Percentiles rank a stretch among this genome's conserved stretches.
These are phyloP conservation scores for Hypomontagnella monticulosa DNA, from an alignment of 495 filamentous ascomycete species.

Conservation along the genomic window DNA sequence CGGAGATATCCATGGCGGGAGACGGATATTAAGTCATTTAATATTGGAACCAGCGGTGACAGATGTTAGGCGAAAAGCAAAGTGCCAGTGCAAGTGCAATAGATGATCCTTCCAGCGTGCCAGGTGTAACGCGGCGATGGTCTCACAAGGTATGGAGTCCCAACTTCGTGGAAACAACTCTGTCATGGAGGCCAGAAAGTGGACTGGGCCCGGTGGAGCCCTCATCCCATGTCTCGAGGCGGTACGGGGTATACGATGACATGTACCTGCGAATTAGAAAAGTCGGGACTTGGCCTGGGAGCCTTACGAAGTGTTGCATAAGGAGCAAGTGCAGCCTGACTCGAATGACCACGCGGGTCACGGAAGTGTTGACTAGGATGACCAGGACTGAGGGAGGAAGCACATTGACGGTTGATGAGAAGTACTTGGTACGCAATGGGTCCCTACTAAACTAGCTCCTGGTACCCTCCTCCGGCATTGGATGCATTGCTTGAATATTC, in stretches of 20 bases:
- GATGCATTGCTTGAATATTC: conserved; percentile 28
- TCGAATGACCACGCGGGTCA: conserved; percentile 43
- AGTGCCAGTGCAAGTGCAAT: conserved; percentile 41
- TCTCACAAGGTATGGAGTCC: conserved; percentile 50
- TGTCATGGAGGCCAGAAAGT: conserved; percentile 46
- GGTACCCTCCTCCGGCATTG: conserved; percentile 33
- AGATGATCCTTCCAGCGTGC: conserved; percentile 48
- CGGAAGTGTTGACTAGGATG: conserved; percentile 36
- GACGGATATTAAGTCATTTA: conserved; percentile 52
- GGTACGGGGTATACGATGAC: conserved; percentile 45
- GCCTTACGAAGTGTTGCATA: conserved; percentile 44
- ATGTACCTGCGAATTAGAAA: conserved; percentile 43
- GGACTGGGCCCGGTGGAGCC: conserved; percentile 44
- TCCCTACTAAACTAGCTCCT: conserved; percentile 29
- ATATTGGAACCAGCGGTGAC: conserved; percentile 50
- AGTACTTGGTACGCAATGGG: conserved; percentile 30
- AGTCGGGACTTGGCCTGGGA: conserved; percentile 44
- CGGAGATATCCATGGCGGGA: conserved; percentile 43
- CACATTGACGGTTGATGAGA: conserved; percentile 27
- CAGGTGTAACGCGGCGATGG: conserved; percentile 51
- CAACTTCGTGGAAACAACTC: conserved; percentile 45
- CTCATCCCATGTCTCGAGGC: conserved; percentile 44
- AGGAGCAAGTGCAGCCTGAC: conserved; percentile 38
- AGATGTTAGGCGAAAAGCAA: conserved; percentile 48
- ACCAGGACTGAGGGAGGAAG: conserved; percentile 18